These are phyloP conservation scores for Calamus simplicifolius DNA, from an alignment of 176 grass and related monocot genomes.

Conservation along the genomic window DNA sequence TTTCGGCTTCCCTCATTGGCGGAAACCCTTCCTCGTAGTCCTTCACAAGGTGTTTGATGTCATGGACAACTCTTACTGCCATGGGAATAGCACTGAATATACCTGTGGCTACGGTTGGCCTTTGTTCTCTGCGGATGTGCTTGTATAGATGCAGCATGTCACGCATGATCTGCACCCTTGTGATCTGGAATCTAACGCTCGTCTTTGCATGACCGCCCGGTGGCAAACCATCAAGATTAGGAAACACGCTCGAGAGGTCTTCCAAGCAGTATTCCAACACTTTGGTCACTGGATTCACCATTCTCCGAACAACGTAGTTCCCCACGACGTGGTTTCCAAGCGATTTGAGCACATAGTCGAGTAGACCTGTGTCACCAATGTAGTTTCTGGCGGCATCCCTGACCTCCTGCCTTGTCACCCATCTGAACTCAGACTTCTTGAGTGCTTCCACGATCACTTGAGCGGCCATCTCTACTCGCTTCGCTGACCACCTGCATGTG, in stretches of 20 bases:
- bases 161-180: constrained; percentile 50
- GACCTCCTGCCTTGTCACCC: constrained; percentile 89
- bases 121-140: constrained; percentile 44
- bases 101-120: constrained; percentile 26
- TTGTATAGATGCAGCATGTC: constrained; percentile 53
- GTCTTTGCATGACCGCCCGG: constrained; percentile 33
- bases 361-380: constrained; percentile 83
- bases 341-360: constrained; percentile 90
- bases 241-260: constrained; percentile 63
- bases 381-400: constrained; percentile 72
- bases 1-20: constrained; percentile 5
- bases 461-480: constrained; percentile 76
- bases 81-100: constrained; percentile 42
- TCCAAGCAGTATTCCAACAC: constrained; percentile 92
- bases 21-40: constrained; percentile 37
- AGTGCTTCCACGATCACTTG: constrained; percentile 82
- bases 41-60: constrained; percentile 77
- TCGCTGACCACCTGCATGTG: constrained; percentile 75
- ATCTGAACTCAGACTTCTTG: constrained; percentile 46
- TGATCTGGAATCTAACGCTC: constrained; percentile 65
- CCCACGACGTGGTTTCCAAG: constrained; percentile 83
- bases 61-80: constrained; percentile 48
- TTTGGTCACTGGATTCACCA: constrained; percentile 89
- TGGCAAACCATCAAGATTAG: constrained; percentile 8
- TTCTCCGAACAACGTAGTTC: constrained; percentile 72